Evolutionary conservation across 108 stramenopile species (phyloP), one percentile per base, ranked within the genome.

Genomic region (Cyclostephanos tholiformis): DNA sequence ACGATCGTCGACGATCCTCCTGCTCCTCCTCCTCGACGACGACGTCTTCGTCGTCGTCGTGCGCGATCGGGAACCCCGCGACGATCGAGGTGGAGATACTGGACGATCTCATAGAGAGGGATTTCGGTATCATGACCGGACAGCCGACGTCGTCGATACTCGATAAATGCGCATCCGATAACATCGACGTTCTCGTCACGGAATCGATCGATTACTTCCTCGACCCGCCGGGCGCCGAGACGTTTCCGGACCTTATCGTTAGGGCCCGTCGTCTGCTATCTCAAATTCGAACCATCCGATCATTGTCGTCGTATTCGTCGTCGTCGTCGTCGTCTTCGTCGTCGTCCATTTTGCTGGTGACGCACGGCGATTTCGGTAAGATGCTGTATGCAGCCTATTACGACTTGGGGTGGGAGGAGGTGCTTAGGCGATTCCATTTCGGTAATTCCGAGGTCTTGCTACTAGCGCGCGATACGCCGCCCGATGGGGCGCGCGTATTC

Each of bases 301-400:
- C 62, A 38, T 20, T 13, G 53, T 39, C 49, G 2, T 27, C 29
- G 6, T 19, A n/a, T 4, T 32, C 32, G 32, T 23, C 63, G 25
- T 22, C 19, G 55, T 41, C 49, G 4, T 20, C 30, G 8, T 14
- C 50, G 23, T 16, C 46, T 26, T 14, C 48, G 22, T 10, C 49
- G 19, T 20, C 36, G 10, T 74, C 81, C 8, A 68, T 86, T 14
- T 63, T 84, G 22, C 30, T 86, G 35, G 85, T 86, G 41, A 82
- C 83, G 2, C 85, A 86, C 60, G 83, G 85, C 25, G 85, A 86
- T 57, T 84, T 86, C 74, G 85, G 85, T 0, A 86, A 86, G 56
- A 86, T 84, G 83, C 55, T 86, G 8, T 84, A 84, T 35, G 85
- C 85, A 13, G 80, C 83, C 0, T 86, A 74, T 48, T 86, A 86